Base-by-base conservation (phyloP, 2,329 filamentous ascomycete genomes). In the Pseudogymnoascus sp. region DNA sequence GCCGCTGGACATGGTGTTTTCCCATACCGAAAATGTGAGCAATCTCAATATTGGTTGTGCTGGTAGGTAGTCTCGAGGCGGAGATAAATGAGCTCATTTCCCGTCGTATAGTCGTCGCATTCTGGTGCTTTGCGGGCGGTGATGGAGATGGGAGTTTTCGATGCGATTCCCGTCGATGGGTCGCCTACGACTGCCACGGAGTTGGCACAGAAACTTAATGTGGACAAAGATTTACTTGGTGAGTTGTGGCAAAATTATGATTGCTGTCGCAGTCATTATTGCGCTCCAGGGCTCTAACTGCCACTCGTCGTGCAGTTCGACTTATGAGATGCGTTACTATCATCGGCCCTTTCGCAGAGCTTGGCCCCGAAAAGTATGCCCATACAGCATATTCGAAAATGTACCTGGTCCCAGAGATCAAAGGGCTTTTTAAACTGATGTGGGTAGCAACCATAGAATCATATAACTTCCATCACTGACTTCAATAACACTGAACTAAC, bases 351-450 rank as follows among this genome's bases (percentile, higher is more conserved):
- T 70, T 71, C 50, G 65, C 42, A 15, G 70, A 71, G 57, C 28
- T 62, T 10, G 63, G 64, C 4, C 62, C 64, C 13, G 65, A 69
- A 47, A 63, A 66, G 47, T 71, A 71, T 61, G 59, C 62, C 9
- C 70, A 71, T 61, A 70, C 68, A 1, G 63, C 65, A 40, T 65
- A 68, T 35, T 71, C 70, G 1, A 40, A 64, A 38, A 61, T 65
- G 9, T 71, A 68, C 33, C 36, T 70, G 23, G 50, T 40, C 8
- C 67, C 69, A 10, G 62, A 64, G 17, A 17, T 69, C 3, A 62
- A 63, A 28, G 68, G 53, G 26, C 47, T 61, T 9, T 71, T 71
- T 62, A 68, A 66, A 57, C 53, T 67, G 31, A 68, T 67, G 67
- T 68, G 26, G 21, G 64, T 60, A 11, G 10, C n/a, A 35, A 11